phyloP scores from a whole-genome alignment of 2,329 filamentous ascomycete genomes.

The Fusarium staphyleae region DNA sequence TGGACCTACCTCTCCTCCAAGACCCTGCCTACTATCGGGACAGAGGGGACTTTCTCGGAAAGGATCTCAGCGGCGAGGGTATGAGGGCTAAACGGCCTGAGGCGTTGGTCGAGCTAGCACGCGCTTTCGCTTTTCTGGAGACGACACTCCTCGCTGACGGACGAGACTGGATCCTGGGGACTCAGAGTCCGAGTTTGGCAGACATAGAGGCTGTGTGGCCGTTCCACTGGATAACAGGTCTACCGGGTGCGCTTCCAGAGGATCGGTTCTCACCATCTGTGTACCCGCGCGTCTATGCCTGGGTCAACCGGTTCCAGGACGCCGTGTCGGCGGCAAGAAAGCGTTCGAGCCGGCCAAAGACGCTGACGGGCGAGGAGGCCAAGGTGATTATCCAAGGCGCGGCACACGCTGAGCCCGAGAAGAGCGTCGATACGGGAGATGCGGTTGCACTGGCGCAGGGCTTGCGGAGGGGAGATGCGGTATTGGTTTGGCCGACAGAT shows the following conservation, averaged over 20 bases:
- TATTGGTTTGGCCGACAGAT: slow-evolving; percentile 69
- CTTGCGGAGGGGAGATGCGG: slow-evolving; percentile 59
- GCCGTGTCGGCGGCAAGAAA: slow-evolving; percentile 53
- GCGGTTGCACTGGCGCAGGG: slow-evolving; percentile 53
- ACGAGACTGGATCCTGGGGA: slow-evolving; percentile 68
- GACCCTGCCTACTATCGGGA: slow-evolving; percentile 69
- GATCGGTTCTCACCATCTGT: slow-evolving; percentile 57
- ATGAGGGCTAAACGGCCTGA: slow-evolving; percentile 54
- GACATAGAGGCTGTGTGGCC: slow-evolving; percentile 76
- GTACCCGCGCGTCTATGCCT: slow-evolving; percentile 69
- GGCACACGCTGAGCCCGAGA: slow-evolving; percentile 54
- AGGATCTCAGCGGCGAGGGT: slow-evolving; percentile 35
- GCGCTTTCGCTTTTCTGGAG: slow-evolving; percentile 66
- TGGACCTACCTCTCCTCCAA: slow-evolving; percentile 58
- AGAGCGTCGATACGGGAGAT: slow-evolving; percentile 57
- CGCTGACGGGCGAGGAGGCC: slow-evolving; percentile 62
- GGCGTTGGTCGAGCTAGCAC: slow-evolving; percentile 61
- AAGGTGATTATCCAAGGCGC: slow-evolving; percentile 54
- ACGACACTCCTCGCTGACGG: slow-evolving; percentile 68
- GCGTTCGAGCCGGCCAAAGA: slow-evolving; percentile 46
- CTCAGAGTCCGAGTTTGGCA: slow-evolving; percentile 60
- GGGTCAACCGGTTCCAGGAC: slow-evolving; percentile 67
- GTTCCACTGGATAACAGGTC: slow-evolving; percentile 68
- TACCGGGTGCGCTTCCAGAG: slow-evolving; percentile 62
- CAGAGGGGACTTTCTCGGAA: slow-evolving; percentile 50